These are phyloP conservation scores for Gastrolobium bilobum DNA, from an alignment of 306 rosid genomes.

Conservation along the genomic window DNA sequence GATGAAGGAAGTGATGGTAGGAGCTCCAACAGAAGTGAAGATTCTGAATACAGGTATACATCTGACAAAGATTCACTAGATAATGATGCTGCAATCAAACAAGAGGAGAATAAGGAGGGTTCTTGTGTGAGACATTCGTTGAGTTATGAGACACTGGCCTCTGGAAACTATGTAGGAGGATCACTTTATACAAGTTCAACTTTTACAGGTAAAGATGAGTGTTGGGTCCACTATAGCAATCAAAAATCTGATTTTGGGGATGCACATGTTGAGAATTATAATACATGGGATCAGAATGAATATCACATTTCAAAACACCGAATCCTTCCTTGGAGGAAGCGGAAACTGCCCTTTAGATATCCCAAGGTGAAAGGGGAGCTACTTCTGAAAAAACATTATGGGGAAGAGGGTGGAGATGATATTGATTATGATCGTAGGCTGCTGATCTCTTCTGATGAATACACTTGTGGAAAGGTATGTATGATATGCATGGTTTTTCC, in stretches of 20 bases:
- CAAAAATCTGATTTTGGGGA: constrained; percentile 65
- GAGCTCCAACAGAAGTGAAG: constrained; percentile 78
- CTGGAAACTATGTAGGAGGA: constrained; percentile 69
- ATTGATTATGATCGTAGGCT: constrained; percentile 86
- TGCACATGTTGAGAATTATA: constrained; percentile 41
- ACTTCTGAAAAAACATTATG: constrained; percentile 71
- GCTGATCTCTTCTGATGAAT: constrained; percentile 72
- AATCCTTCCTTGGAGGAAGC: constrained; percentile 76
- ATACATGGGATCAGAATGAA: constrained; percentile 43
- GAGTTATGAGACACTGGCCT: constrained; percentile 71
- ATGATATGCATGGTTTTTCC: constrained; percentile 17
- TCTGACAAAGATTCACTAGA: constrained; percentile 71
- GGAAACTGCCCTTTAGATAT: constrained; percentile 78
- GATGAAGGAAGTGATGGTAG: constrained; percentile 78
- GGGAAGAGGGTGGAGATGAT: constrained; percentile 90
- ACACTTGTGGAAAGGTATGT: constrained; percentile 22
- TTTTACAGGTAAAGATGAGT: constrained; percentile 64
- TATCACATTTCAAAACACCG: constrained; percentile 66
- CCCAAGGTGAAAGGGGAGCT: constrained; percentile 84
- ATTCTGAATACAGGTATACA: constrained; percentile 70
- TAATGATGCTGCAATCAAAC: constrained; percentile 64
- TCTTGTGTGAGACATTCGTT: constrained; percentile 68
- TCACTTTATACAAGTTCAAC: constrained; percentile 59
- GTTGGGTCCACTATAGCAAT: constrained; percentile 68
- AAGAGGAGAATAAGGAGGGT: constrained; percentile 66